These are phyloP conservation scores for Hemileccinum rubropunctum DNA, from an alignment of 768 basidiomycete species.

Conservation along the genomic window DNA sequence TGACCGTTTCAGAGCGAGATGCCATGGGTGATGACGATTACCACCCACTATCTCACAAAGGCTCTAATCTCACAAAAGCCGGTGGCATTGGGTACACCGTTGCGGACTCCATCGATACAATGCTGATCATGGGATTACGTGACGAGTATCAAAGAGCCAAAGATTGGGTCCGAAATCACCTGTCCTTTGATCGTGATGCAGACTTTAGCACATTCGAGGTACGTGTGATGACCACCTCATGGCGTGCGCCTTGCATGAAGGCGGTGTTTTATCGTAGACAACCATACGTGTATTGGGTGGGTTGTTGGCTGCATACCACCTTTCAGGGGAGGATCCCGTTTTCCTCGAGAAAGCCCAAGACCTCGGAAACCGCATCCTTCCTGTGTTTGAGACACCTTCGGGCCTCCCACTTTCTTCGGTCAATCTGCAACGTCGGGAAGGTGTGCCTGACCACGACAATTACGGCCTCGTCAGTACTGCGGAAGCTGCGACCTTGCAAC, in stretches of 20 bases:
- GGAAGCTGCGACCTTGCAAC: conserved; percentile 84
- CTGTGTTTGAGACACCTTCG: conserved; percentile 76
- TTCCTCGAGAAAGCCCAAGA: conserved; percentile 78
- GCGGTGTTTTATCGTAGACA: conserved; percentile 48
- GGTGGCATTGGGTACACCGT: conserved; percentile 90
- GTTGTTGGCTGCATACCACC: conserved; percentile 79
- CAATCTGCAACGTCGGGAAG: conserved; percentile 64
- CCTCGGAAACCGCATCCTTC: conserved; percentile 81
- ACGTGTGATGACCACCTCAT: conserved; percentile 18
- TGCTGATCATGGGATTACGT: conserved; percentile 80
- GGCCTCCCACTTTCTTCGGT: conserved; percentile 81
- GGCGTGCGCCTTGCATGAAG: not conserved
- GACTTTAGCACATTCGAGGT: conserved; percentile 92
- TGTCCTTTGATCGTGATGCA: conserved; percentile 76
- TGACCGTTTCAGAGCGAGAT: conserved; percentile 59
- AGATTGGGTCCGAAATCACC: conserved; percentile 66
- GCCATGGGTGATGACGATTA: conserved; percentile 94
- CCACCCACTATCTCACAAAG: conserved; percentile 73
- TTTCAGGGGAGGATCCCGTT: conserved; percentile 63
- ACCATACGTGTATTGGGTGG: conserved; percentile 93
- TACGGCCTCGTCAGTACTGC: conserved; percentile 71
- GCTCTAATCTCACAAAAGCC: conserved; percentile 73
- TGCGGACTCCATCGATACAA: conserved; percentile 82
- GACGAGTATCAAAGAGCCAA: conserved; percentile 78
- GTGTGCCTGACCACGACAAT: conserved; percentile 58